phyloP scores from a whole-genome alignment of 2,329 filamentous ascomycete species.

The Epichloe gansuensis region DNA sequence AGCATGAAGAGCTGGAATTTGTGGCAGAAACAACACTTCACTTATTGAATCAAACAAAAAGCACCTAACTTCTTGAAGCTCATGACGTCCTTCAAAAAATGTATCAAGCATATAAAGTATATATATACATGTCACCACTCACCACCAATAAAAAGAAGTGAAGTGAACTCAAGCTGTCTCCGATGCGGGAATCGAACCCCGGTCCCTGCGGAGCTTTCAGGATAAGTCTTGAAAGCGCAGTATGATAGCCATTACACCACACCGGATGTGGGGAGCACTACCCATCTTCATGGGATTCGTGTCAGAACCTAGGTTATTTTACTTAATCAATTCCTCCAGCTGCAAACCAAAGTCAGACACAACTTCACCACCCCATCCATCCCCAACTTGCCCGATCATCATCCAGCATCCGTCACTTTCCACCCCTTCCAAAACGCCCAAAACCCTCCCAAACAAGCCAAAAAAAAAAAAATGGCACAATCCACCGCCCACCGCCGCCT shows the following conservation, averaged over 20 bases:
- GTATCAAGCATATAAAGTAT: too few species aligned
- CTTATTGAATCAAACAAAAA: too few species aligned
- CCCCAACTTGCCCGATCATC: too few species aligned
- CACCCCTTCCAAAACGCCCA: background rate
- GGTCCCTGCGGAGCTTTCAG: conserved; percentile 6
- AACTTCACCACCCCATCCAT: too few species aligned
- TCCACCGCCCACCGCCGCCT: conserved; percentile 65
- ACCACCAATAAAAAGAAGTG: rapidly evolving
- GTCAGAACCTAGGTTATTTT: rapidly evolving
- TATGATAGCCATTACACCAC: conserved; percentile 10
- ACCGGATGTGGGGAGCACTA: conserved; percentile 1
- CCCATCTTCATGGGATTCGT: too few species aligned
- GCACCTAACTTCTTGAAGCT: too few species aligned
- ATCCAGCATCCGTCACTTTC: too few species aligned
- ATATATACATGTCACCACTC: too few species aligned
- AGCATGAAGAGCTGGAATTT: too few species aligned
- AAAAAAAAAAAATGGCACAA: conserved; percentile 32
- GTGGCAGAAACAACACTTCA: too few species aligned
- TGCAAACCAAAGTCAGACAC: too few species aligned
- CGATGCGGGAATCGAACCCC: conserved; percentile 10
- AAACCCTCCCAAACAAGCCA: background rate
- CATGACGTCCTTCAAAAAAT: too few species aligned
- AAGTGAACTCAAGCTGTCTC: background rate
- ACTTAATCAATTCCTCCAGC: rapidly evolving
- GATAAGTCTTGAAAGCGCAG: conserved; percentile 3